Evolutionary conservation across 257 asterid species (phyloP), one percentile per base, ranked within the genome.

Genomic region (Datura wrightii): DNA sequence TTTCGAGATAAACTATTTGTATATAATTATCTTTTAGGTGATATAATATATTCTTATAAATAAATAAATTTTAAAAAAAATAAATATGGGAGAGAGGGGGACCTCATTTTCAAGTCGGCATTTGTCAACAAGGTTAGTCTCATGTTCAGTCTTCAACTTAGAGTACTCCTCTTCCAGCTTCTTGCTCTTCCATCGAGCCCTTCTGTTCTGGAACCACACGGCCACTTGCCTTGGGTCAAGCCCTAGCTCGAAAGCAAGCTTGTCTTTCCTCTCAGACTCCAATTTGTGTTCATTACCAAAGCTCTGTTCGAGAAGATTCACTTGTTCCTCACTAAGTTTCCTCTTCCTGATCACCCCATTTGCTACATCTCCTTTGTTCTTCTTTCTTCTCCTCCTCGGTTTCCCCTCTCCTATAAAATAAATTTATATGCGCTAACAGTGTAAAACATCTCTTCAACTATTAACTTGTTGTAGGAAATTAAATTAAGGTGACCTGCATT

Each of bases 61-160:
- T 39, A 39, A 39, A 39, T 39, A 8, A 46, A 46, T 5, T 24
- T 24, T 48, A 48, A 5, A 15, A 15, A 5, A 5, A 14, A 69
- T 1, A 6, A 65, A 4, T 24, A 19, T 3, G 15, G 18, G 34
- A 16, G 15, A 39, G 4, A 16, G 19, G 8, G 7, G 13, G 50
- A 93, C 99, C 98, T 95, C 88, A 55, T 91, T 74, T 87, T 95
- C 93, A 50, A 95, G 98, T 59, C 89, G 89, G 90, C 97, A 93
- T 87, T 93, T 95, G 8, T 95, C 92, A 8, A 91, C 65, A 0
- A 93, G 85, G 58, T 94, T 84, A 72, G 83, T 80, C 1, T 94
- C 94, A 6, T 90, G 97, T 59, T 92, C 85, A 2, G 87, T 46
- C 82, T 87, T 86, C 65, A 96, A 62, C 74, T 65, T 83, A 66